Evolutionary conservation across 129 eudicot genomes (phyloP).

Genomic region (Pulicaria dysenterica): DNA sequence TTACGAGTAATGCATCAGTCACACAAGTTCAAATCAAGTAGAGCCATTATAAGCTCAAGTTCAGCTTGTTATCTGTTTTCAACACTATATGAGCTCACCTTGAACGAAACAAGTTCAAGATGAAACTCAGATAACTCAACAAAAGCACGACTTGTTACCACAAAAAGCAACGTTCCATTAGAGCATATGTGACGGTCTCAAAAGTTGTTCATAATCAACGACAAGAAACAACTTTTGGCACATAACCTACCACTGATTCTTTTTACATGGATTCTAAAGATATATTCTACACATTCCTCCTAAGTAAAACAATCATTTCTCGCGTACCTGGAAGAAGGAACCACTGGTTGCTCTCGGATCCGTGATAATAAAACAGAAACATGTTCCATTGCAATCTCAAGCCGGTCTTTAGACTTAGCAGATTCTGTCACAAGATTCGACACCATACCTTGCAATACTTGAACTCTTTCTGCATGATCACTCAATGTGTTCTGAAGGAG

Average conservation of each 20-base stretch:
- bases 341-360: constrained; percentile 70
- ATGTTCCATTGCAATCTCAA: constrained; percentile 80
- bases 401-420: constrained; percentile 77
- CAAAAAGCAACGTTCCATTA: constrained; percentile 30
- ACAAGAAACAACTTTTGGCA: constrained; percentile 23
- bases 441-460: constrained; percentile 78
- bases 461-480: constrained; percentile 78
- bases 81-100: neutral
- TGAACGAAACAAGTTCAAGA: neutral
- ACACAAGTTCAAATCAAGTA: too few species aligned
- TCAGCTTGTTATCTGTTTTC: too few species aligned
- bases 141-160: neutral
- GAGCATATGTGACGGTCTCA: constrained; percentile 9
- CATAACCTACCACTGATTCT: constrained; percentile 22
- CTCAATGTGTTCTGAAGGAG: constrained; percentile 46
- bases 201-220: constrained; percentile 21
- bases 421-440: constrained; percentile 78
- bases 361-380: constrained; percentile 73
- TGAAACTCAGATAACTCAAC: neutral
- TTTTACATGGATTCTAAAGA: constrained; percentile 30
- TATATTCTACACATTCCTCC: constrained; percentile 36
- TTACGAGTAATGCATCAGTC: too few species aligned
- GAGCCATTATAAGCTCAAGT: too few species aligned
- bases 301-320: constrained; percentile 42
- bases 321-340: constrained; percentile 50